Evolutionary conservation across 2,329 filamentous ascomycete genomes (phyloP).

Genomic region (Biscogniauxia mediterranea): DNA sequence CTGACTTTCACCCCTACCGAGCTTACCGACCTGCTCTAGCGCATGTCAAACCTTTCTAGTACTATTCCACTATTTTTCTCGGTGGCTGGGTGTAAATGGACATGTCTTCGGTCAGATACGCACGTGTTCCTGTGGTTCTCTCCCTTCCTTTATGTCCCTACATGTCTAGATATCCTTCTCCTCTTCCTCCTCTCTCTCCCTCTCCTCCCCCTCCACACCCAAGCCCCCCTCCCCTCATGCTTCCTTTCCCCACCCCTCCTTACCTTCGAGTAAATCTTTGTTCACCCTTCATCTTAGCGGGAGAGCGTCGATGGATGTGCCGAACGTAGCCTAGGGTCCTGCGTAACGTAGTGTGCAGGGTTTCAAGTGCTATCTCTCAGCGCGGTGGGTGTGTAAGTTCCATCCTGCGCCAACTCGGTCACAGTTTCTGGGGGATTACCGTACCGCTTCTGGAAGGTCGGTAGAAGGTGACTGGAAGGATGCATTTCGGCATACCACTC

Average conservation of each 20-base stretch:
- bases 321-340: conserved; percentile 18
- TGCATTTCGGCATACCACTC: conserved; percentile 21
- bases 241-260: conserved; percentile 9
- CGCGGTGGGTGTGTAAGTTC: background rate
- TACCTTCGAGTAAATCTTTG: conserved; percentile 13
- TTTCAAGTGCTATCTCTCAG: background rate
- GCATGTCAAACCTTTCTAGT: background rate
- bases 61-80: background rate
- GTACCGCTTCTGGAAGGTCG: conserved; percentile 28
- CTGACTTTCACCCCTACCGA: background rate
- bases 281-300: conserved; percentile 8
- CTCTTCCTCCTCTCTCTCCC: background rate
- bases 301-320: conserved; percentile 15
- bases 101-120: conserved; percentile 21
- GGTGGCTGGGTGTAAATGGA: background rate
- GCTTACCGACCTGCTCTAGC: background rate
- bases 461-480: conserved; percentile 23
- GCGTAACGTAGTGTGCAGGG: conserved; percentile 18
- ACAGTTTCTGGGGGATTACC: conserved; percentile 16
- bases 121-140: conserved; percentile 9
- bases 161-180: background rate
- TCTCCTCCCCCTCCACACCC: background rate
- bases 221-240: background rate
- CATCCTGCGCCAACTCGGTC: conserved; percentile 19
- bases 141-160: background rate